Conservation (phyloP, 257 asterid genomes). For the Fraxinus cuspidata region DNA sequence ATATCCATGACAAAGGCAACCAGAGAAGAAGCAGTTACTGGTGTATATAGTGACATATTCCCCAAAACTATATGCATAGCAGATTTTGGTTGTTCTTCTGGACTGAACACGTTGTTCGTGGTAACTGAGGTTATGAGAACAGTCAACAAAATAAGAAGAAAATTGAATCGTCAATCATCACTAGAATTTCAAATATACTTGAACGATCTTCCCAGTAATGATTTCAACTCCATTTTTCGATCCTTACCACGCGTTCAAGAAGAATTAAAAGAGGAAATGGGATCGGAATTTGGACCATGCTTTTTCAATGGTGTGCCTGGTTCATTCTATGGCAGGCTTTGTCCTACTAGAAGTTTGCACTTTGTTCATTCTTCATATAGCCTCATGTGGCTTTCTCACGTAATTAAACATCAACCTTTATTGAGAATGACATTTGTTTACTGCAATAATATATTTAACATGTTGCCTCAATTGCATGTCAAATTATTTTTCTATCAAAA, state of each 20-base stretch:
- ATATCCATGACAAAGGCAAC: slow-evolving; percentile 45
- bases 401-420: neutral
- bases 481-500: too few species aligned
- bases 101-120: slow-evolving; percentile 54
- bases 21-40: slow-evolving; percentile 42
- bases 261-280: slow-evolving; percentile 31
- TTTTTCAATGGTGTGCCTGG: slow-evolving; percentile 60
- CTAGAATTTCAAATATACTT: slow-evolving; percentile 52
- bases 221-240: slow-evolving; percentile 59
- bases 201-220: slow-evolving; percentile 72
- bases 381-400: slow-evolving; percentile 70
- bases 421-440: too few species aligned
- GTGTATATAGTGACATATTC: slow-evolving; percentile 25
- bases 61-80: slow-evolving; percentile 43
- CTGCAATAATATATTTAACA: too few species aligned
- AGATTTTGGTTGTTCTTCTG: slow-evolving; percentile 71
- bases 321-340: slow-evolving; percentile 65
- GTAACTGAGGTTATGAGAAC: slow-evolving; percentile 33
- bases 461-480: too few species aligned
- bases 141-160: slow-evolving; percentile 25
- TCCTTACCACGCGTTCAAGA: slow-evolving; percentile 37
- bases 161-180: slow-evolving; percentile 8
- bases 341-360: slow-evolving; percentile 45
- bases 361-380: slow-evolving; percentile 72
- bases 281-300: slow-evolving; percentile 31